These are phyloP conservation scores for Isochrysis galbana DNA, from an alignment of 78 protist genomes.

Conservation along the genomic window DNA sequence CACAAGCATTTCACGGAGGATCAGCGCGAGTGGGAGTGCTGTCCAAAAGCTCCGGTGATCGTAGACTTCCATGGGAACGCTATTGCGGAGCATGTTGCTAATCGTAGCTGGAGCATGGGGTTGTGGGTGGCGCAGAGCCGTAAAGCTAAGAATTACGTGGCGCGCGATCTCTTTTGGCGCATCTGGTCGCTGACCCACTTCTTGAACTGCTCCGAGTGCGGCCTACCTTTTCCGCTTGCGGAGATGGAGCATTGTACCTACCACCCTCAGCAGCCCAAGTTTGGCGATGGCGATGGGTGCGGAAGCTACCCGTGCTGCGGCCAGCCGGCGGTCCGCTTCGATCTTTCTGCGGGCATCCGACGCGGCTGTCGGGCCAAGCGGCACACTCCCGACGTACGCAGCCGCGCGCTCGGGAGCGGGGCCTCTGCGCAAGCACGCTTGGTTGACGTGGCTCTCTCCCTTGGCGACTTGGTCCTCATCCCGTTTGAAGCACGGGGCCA, in stretches of 20 bases:
- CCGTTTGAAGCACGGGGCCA: neutral
- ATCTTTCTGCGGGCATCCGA: neutral
- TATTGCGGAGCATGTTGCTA: neutral
- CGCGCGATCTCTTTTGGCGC: neutral
- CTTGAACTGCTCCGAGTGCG: neutral
- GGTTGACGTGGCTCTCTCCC: neutral
- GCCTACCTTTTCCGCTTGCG: neutral
- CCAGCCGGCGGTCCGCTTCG: constrained; percentile 1
- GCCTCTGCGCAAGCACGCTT: neutral
- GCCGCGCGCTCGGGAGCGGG: neutral
- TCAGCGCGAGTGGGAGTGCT: neutral
- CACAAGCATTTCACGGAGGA: neutral
- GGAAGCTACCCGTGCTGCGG: neutral
- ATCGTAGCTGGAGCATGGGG: neutral
- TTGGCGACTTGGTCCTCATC: neutral
- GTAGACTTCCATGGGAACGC: constrained; percentile 11
- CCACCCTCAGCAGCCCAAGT: constrained; percentile 19
- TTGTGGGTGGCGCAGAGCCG: neutral
- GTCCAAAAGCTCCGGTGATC: neutral
- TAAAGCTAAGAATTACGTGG: neutral
- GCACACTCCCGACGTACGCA: neutral
- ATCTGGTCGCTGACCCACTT: neutral
- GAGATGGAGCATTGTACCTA: neutral
- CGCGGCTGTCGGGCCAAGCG: neutral
- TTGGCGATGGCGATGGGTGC: neutral